Conservation (phyloP, 2,329 filamentous ascomycete genomes). For the Hypomyces perniciosus region DNA sequence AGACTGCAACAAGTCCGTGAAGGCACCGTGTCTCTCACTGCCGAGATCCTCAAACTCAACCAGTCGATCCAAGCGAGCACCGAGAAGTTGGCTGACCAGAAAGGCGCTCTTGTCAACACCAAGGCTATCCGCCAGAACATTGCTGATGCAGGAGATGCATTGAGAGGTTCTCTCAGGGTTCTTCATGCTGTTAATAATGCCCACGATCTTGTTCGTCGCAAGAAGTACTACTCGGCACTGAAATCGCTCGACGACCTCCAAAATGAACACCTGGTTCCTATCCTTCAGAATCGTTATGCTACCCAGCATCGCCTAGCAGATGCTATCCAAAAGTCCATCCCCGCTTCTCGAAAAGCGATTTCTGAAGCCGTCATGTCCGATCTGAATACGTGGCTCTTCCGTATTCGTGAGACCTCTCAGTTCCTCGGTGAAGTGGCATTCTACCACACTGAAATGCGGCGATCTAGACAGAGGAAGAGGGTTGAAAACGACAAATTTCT, state of each 20-base stretch:
- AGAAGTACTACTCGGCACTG: slow-evolving; percentile 91
- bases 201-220: slow-evolving; percentile 83
- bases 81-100: slow-evolving; percentile 88
- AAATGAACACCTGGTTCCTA: slow-evolving; percentile 79
- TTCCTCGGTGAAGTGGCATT: slow-evolving; percentile 95
- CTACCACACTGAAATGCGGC: slow-evolving; percentile 86
- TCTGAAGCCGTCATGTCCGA: slow-evolving; percentile 96
- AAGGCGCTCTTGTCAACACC: slow-evolving; percentile 89
- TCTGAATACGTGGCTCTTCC: slow-evolving; percentile 92
- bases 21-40: slow-evolving; percentile 79
- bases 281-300: slow-evolving; percentile 73
- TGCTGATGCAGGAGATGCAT: slow-evolving; percentile 79
- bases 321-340: slow-evolving; percentile 92
- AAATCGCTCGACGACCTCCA: slow-evolving; percentile 93
- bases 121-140: slow-evolving; percentile 91
- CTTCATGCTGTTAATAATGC: slow-evolving; percentile 89
- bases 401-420: slow-evolving; percentile 91
- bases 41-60: slow-evolving; percentile 87
- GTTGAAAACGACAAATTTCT: slow-evolving; percentile 70
- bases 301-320: slow-evolving; percentile 93
- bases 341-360: slow-evolving; percentile 84
- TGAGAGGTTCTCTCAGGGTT: slow-evolving; percentile 89
- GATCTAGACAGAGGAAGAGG: slow-evolving; percentile 76
- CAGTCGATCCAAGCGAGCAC: slow-evolving; percentile 94
- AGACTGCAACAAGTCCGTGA: slow-evolving; percentile 89